Evolutionary conservation across 2,329 filamentous ascomycete genomes (phyloP), one percentile per base, ranked within the genome.

Genomic region (Xylariaceae sp.): DNA sequence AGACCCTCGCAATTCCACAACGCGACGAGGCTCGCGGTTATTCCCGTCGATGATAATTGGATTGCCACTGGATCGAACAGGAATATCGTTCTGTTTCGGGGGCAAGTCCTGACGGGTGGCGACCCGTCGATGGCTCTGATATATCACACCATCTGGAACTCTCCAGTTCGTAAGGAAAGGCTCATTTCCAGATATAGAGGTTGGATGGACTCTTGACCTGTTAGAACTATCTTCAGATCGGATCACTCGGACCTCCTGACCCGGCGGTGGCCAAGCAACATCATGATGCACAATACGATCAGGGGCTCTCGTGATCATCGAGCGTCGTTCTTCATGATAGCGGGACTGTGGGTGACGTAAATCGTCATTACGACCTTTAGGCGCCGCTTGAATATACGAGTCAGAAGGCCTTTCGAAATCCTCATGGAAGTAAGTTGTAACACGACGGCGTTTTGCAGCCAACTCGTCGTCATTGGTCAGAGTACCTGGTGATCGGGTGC

Each of bases 21-120:
- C 56, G 53, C 58, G 63, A 50, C 59, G 64, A 53, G 59, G 57
- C 41, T 54, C 61, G 39, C 54, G 54, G 47, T 43, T 41, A 19
- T n/a, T 26, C 26, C 61, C 59, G 54, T 60, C 59, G 45, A 65
- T 49, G 37, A 64, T 29, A 45, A 65, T 58, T 6, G 64, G 65
- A 51, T 65, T 51, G 45, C 60, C 59, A 48, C 60, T 64, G 32
- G 56, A 60, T 45, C 65, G 65, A 62, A 46, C 39, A 57, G 58
- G 51, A 35, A 58, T 60, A 45, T 57, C 54, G 59, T 48, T 19
- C 32, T 29, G 50, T 47, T 42, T 65, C 58, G 26, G 46, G 6
- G 54, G 31, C 53, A 55, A 50, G 11, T 52, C 57, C 27, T 45
- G 46, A 43, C 44, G 44, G 29, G 47, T 27, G 34, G 35, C 40